These are phyloP conservation scores for Phytomonas sp. DNA, from an alignment of 208 protist species.

Conservation along the genomic window DNA sequence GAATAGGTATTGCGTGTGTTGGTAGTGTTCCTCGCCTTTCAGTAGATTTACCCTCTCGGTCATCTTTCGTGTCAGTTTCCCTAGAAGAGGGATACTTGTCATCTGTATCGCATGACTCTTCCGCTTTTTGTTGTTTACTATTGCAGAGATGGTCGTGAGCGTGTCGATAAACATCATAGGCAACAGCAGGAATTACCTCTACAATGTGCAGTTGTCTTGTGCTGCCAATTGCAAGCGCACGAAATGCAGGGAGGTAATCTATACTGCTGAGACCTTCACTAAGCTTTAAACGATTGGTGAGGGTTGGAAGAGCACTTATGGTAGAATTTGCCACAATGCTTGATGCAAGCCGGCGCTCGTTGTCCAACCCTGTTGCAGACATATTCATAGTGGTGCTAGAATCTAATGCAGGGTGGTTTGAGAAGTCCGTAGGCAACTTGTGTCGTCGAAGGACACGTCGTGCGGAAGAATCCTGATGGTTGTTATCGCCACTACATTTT, in stretches of 20 bases:
- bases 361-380: neutral
- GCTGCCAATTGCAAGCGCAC: slow-evolving; percentile 58
- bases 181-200: slow-evolving; percentile 44
- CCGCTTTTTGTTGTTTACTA: neutral
- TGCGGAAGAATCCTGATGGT: neutral
- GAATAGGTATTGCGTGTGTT: slow-evolving; percentile 7
- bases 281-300: slow-evolving; percentile 31
- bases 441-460: neutral
- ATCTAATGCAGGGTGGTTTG: neutral
- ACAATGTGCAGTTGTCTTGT: slow-evolving; percentile 64
- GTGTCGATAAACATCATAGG: slow-evolving; percentile 14
- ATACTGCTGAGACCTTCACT: slow-evolving; percentile 49
- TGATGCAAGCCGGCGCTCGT: neutral
- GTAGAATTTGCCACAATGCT: neutral
- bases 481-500: neutral
- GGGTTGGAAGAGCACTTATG: slow-evolving; percentile 3
- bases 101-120: neutral
- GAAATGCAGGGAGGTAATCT: slow-evolving; percentile 60
- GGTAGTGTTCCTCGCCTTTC: slow-evolving; percentile 12
- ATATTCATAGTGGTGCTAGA: neutral
- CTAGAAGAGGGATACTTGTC: neutral
- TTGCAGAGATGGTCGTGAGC: neutral
- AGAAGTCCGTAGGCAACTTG: neutral
- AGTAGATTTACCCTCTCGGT: slow-evolving; percentile 11
- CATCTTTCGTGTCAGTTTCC: neutral